A percentile compares a stretch with the other conserved stretches of the same genome.
phyloP scores from a whole-genome alignment of 306 rosid species.

The Cicer cuneatum region DNA sequence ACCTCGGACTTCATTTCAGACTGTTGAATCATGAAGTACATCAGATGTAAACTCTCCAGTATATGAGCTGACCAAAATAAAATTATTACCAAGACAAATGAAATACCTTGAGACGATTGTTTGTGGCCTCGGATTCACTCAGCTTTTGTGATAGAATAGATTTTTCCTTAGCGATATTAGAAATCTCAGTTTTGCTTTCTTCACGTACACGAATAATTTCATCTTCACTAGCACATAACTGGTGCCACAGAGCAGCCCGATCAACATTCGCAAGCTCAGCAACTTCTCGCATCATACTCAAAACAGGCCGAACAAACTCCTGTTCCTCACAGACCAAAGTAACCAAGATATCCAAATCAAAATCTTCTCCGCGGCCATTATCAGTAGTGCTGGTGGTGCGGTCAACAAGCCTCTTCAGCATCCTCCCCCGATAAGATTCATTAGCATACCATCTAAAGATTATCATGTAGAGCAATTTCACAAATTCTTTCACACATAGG shows the following conservation, averaged over 20 bases:
- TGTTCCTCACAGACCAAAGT: constrained; percentile 89
- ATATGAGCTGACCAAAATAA: constrained; percentile 54
- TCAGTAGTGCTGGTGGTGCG: constrained; percentile 77
- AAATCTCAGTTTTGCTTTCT: constrained; percentile 74
- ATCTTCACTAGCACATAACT: constrained; percentile 91
- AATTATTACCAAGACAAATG: constrained; percentile 56
- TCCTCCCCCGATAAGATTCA: constrained; percentile 78
- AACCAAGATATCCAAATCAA: constrained; percentile 84
- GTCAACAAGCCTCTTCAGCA: constrained; percentile 90
- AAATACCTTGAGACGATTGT: constrained; percentile 87
- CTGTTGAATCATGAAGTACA: constrained; percentile 68
- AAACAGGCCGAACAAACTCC: constrained; percentile 76
- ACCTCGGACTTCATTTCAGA: constrained; percentile 87
- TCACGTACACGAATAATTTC: constrained; percentile 77
- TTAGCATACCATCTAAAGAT: constrained; percentile 92
- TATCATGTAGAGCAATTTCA: constrained; percentile 79
- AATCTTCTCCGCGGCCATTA: constrained; percentile 71
- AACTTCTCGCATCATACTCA: constrained; percentile 94
- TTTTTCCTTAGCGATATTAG: constrained; percentile 71
- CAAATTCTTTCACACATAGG: constrained; percentile 79
- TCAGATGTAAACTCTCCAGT: constrained; percentile 55
- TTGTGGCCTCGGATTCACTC: constrained; percentile 79
- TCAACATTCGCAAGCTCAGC: constrained; percentile 91
- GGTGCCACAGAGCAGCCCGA: constrained; percentile 97
- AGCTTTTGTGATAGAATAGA: constrained; percentile 69